Percentiles rank a stretch among this genome's conserved stretches.
phyloP scores from a whole-genome alignment of 805 yeast genomes.

The Wickerhamiella sergipiensis region DNA sequence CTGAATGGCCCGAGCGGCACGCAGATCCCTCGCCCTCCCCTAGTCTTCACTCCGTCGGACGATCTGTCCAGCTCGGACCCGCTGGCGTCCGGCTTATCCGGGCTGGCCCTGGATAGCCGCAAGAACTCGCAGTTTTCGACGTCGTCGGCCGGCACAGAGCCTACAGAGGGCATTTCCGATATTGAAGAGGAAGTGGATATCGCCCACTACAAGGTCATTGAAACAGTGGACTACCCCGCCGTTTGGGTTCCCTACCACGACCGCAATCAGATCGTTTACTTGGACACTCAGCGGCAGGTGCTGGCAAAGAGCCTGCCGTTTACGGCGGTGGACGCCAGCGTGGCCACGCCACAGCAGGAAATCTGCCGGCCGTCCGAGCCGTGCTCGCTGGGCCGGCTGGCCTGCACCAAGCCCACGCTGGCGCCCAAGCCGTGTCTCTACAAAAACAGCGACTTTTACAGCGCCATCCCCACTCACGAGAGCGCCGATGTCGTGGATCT shows the following conservation, averaged over 20 bases:
- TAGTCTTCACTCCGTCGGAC: too few species aligned
- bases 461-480: not conserved
- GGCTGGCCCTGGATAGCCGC: not conserved
- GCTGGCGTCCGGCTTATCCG: not conserved
- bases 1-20: too few species aligned
- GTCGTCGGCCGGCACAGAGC: not conserved
- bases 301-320: not conserved
- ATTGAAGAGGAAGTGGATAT: not conserved
- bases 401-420: not conserved
- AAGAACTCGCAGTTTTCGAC: not conserved
- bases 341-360: not conserved
- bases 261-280: not conserved
- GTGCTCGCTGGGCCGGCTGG: not conserved
- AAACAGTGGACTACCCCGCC: not conserved
- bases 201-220: not conserved
- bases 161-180: not conserved
- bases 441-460: constrained; percentile 1
- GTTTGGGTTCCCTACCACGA: constrained; percentile 1
- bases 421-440: not conserved
- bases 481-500: not conserved
- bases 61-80: not conserved
- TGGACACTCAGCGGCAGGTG: not conserved
- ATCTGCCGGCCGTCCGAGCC: not conserved
- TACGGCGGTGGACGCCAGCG: not conserved
- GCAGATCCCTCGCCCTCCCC: too few species aligned